Evolutionary conservation across 495 filamentous ascomycete genomes (phyloP), one percentile per base, ranked within the genome.

Genomic region (Aspergillus wentii): DNA sequence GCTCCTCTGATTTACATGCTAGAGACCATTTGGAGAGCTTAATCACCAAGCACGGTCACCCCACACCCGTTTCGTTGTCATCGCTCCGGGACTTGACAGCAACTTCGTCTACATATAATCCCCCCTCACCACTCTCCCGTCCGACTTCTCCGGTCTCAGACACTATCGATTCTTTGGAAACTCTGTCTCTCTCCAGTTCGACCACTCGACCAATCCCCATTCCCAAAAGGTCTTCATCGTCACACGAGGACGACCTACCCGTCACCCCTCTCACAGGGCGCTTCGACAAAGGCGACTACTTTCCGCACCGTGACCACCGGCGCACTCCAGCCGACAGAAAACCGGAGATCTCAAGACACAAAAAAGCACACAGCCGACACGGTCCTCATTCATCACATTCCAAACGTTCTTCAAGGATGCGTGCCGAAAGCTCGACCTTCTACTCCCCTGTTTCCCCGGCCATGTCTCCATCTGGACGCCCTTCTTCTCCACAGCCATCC

Each of bases 21-120:
- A 83, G 85, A 36, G 69, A 75, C 31, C 89, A 61, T 33, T 85
- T 84, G 40, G 83, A 90, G 54, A 90, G 81, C 35, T 83, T 67
- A 46, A 64, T 68, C 39, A 49, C 55, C 35, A 63, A 59, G 44
- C 64, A 68, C 64, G 64, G 64, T 33, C 61, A 61, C 57, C 66
- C 64, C 55, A 67, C 64, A 43, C 64, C 62, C 45, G 84, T 88
- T 64, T 91, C 84, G 43, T 70, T 63, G 11, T 81, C 80, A 46
- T 94, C 88, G 34, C 68, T 71, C 74, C 83, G 90, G 36, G 90
- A 86, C 50, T 66, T 65, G 34, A 71, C 64, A 44, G 87, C 87
- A 32, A 89, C 83, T 17, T 72, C 74, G 22, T 37, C 57, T 30
- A 62, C 82, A 83, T 41, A 85, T 59, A 61, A 81, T 72, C 35